Evolutionary conservation across 2,329 filamentous ascomycete species (phyloP), one percentile per base, ranked within the genome.

Genomic region (Sporothrix protearum): DNA sequence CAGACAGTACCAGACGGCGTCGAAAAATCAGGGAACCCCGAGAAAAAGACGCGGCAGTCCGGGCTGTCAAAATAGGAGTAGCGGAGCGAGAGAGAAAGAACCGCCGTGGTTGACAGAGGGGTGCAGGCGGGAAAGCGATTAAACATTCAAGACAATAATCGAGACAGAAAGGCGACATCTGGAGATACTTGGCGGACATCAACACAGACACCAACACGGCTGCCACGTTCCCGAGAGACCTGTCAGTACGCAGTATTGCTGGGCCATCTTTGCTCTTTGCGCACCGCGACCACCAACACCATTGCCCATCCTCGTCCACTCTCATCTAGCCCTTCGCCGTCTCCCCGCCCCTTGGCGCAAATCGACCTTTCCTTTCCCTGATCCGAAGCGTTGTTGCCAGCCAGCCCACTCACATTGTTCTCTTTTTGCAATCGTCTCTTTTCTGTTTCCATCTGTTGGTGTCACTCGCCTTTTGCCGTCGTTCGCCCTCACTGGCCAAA

Each of bases 311-410:
- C 28, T n/a, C 55, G 16, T 51, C 42, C 57, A 30, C 42, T 28
- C 25, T 8, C 33, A 8, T 51, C 14, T 28, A 22, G 22, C 45
- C 22, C 67, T 53, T 70, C 57, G 55, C 45, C 30, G 57, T 71
- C 47, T 55, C 69, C 49, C 36, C 59, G 47, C 59, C 59, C 47
- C 59, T 57, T 45, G 69, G 69, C 69, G 45, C 30, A 64, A 30
- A 30, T 64, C 57, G 19, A 53, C 45, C 42, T 19, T 63, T 33
- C 45, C 42, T 19, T 63, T 33, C 53, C 68, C 51, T 39, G 61
- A 69, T 39, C 47, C 49, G 66, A 68, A 49, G 49, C 66, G 10
- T 55, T 7, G 33, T 30, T 30, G 47, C 28, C 49, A 69, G 33
- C 28, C 30, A 57, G n/a, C 49, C 36, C 12, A 42, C 49, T 16